These are phyloP conservation scores for Postia placenta DNA, from an alignment of 768 basidiomycete species.

Conservation along the genomic window DNA sequence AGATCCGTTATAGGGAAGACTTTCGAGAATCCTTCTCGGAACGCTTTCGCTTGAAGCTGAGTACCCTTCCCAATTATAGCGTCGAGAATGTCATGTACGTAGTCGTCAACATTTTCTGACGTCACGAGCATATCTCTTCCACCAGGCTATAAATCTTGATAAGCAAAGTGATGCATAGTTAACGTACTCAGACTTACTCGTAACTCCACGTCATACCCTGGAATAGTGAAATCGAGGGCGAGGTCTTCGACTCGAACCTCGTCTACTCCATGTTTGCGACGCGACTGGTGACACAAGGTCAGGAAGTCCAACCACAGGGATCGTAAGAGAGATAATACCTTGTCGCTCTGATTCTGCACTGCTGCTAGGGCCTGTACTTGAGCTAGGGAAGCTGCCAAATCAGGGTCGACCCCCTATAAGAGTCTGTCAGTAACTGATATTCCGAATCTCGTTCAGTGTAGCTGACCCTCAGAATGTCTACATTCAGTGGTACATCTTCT, in stretches of 20 bases:
- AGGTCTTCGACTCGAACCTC: slow-evolving; percentile 77
- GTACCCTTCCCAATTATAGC: slow-evolving; percentile 82
- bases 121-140: slow-evolving; percentile 82
- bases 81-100: slow-evolving; percentile 81
- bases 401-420: slow-evolving; percentile 71
- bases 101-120: slow-evolving; percentile 82
- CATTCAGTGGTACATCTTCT: slow-evolving; percentile 76
- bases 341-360: slow-evolving; percentile 39
- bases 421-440: not conserved
- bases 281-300: slow-evolving; percentile 10
- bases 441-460: not conserved
- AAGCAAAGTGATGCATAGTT: not conserved
- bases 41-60: slow-evolving; percentile 76
- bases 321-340: slow-evolving; percentile 36
- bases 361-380: slow-evolving; percentile 69
- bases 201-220: slow-evolving; percentile 92
- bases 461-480: slow-evolving; percentile 78
- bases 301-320: too few relatives aligned
- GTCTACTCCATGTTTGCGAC: slow-evolving; percentile 36
- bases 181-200: slow-evolving; percentile 43
- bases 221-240: slow-evolving; percentile 92
- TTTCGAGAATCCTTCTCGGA: slow-evolving; percentile 92
- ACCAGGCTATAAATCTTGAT: slow-evolving; percentile 45
- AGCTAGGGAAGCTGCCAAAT: slow-evolving; percentile 78
- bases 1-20: slow-evolving; percentile 93